Evolutionary conservation across 495 filamentous ascomycete genomes (phyloP), one percentile per base, ranked within the genome.

Genomic region (Hyaloscypha hepaticicola): DNA sequence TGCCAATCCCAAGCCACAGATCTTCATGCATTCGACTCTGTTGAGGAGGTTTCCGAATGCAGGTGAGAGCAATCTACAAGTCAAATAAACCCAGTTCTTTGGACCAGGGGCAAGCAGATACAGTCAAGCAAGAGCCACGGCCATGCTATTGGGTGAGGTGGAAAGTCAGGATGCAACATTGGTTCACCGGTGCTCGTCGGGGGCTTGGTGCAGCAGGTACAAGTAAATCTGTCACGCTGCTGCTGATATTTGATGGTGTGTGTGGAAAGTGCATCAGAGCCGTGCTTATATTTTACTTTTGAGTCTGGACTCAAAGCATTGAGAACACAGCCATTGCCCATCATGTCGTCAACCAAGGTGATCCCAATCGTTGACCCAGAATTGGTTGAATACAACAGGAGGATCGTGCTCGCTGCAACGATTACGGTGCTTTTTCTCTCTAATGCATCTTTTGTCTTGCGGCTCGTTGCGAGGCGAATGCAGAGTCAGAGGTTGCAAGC

Each of bases 391-490:
- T 57, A 55, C 21, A 65, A 65, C 22, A 51, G 34, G 31, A 27
- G 56, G 21, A 45, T 64, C 9, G 27, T 64, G 1, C 25, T 64
- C n/a, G 62, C 62, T 1, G 24, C 53, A 1, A 58, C 55, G 1
- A 51, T 50, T 19, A 41, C 48, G 12, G 62, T 49, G 9, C 25
- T 64, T 5, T 16, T 64, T 38, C 29, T 58, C n/a, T 64, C 62
- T 2, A 50, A 49, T 51, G 26, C 8, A n/a, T 50, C 53, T 7
- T 64, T 58, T 51, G 26, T 58, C 14, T n/a, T 58, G 16, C 33
- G 62, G 12, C 33, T 58, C 16, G 14, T 49, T 16, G 62, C 62
- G 25, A 41, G 55, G 34, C 25, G 38, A 26, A 58, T n/a, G 31
- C 28, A 31, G 22, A 26, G 33, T 52, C 26, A 45, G 41, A 52